Conservation (phyloP, 257 asterid genomes). For the Parsonsia alboflavescens region DNA sequence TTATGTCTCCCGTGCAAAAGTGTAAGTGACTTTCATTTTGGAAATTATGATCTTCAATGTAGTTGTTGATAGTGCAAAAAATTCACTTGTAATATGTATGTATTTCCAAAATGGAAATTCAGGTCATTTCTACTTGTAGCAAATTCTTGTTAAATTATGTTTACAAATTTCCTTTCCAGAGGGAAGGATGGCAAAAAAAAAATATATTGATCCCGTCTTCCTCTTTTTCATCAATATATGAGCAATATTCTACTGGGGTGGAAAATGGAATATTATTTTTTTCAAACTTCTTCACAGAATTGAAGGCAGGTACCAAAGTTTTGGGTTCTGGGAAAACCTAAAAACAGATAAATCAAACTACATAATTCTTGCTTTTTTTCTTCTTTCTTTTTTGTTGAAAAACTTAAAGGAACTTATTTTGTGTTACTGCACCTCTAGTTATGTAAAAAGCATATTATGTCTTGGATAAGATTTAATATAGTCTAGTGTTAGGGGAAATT, state of each 20-base stretch:
- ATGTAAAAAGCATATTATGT: not conserved
- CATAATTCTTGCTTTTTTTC: not conserved
- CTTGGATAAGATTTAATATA: not conserved
- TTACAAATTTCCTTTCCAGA: not conserved
- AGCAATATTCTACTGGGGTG: not conserved
- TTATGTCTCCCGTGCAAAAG: constrained; percentile 79
- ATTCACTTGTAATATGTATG: not conserved
- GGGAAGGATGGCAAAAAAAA: not conserved
- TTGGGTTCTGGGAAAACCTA: not conserved
- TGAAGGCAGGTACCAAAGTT: not conserved
- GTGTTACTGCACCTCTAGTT: not conserved
- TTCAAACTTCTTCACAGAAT: not conserved
- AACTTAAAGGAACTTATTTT: not conserved
- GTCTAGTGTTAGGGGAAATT: not conserved
- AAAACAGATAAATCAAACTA: not conserved
- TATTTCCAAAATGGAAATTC: not conserved
- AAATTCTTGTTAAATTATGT: not conserved
- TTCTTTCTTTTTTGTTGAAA: too few relatives aligned
- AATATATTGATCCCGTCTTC: not conserved
- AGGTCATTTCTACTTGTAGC: not conserved
- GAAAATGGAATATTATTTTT: not conserved
- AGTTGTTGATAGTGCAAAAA: not conserved
- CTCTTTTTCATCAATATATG: not conserved
- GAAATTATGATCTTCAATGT: not conserved
- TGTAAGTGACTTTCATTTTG: constrained; percentile 39